phyloP scores from a whole-genome alignment of 2,329 filamentous ascomycete species.

The Ceratocystis lukuohia region DNA sequence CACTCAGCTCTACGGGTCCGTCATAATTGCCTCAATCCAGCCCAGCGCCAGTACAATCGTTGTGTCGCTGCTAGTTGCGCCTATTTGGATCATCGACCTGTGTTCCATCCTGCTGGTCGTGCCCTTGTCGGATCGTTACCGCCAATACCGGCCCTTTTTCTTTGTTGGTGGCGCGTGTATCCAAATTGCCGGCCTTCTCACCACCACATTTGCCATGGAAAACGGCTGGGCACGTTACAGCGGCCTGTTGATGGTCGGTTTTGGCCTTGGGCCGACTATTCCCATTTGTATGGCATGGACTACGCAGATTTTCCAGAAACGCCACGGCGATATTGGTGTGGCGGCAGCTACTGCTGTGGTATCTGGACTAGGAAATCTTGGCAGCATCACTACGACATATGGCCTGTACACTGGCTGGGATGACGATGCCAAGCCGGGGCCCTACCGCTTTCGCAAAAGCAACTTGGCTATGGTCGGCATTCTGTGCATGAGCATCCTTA shows the following conservation, averaged over 20 bases:
- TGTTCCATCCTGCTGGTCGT: constrained; percentile 76
- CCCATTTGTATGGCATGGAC: constrained; percentile 93
- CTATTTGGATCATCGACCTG: constrained; percentile 89
- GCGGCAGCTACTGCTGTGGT: constrained; percentile 76
- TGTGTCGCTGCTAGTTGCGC: constrained; percentile 71
- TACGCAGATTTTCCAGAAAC: constrained; percentile 75
- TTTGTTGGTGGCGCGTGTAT: constrained; percentile 64
- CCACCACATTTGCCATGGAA: constrained; percentile 57
- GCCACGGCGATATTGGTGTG: constrained; percentile 82
- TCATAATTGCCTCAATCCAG: constrained; percentile 73
- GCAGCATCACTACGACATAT: constrained; percentile 77
- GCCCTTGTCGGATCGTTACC: constrained; percentile 76
- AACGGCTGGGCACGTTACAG: constrained; percentile 76
- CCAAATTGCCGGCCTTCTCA: constrained; percentile 69
- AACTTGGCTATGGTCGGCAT: constrained; percentile 85
- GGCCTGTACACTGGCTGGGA: constrained; percentile 81
- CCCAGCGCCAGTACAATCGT: constrained; percentile 57
- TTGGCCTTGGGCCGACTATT: constrained; percentile 79
- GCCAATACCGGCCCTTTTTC: constrained; percentile 64
- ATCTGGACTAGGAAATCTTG: constrained; percentile 74
- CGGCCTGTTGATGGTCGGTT: constrained; percentile 78
- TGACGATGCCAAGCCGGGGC: constrained; percentile 54
- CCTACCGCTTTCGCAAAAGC: constrained; percentile 63
- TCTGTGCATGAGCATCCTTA: constrained; percentile 60
- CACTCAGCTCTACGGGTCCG: constrained; percentile 73